Base-by-base conservation (phyloP, 2,329 filamentous ascomycete genomes). In the Onygena corvina region DNA sequence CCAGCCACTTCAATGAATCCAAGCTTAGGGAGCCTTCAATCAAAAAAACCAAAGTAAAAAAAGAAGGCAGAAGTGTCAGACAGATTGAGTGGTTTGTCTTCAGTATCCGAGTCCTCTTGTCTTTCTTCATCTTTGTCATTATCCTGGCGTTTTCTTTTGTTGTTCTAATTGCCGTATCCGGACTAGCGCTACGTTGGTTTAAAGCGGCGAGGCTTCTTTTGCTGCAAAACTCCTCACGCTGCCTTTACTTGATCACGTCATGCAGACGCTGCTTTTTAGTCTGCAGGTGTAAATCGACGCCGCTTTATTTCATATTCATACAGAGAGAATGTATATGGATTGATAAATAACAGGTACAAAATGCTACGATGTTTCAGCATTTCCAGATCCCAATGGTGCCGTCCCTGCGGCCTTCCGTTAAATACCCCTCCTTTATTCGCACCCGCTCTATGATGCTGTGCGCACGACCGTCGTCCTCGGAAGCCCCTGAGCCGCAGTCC, bases 381-480 rank as follows among this genome's bases (percentile, higher is more conserved):
- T 82, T 84, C 92, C 92, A 98, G 46, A 94, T 83, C 33, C 89
- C 92, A 25, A 98, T 81, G 48, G 84, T 77, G 49, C 92, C 92
- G 62, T 95, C 86, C 59, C 77, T 81, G 56, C 92, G 79, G 31
- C 92, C 92, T 67, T 96, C 92, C 1, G 94, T 79, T 62, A 96
- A 72, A 68, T 94, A 98, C 0, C 92, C 92, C 60, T 98, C 92
- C 67, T 86, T 87, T 62, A 96, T 83, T 56, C 89, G 79, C 51
- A 96, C 90, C 52, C 78, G 80, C 68, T 96, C 89, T 16, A 98
- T 82, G 50, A 83, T 74, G 11, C 81, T 76, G 4, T 81, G 76
- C 50, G 71, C 74, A 57, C 78, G 80, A 9, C 76, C 79, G 47
- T 84, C 80, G 16, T 80, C 78, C 52, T 81, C 81, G 8, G 69